Percentiles rank a stretch among this genome's conserved stretches.
Conservation (phyloP, 139 green algal species). For the Chlorella vulgaris region DNA sequence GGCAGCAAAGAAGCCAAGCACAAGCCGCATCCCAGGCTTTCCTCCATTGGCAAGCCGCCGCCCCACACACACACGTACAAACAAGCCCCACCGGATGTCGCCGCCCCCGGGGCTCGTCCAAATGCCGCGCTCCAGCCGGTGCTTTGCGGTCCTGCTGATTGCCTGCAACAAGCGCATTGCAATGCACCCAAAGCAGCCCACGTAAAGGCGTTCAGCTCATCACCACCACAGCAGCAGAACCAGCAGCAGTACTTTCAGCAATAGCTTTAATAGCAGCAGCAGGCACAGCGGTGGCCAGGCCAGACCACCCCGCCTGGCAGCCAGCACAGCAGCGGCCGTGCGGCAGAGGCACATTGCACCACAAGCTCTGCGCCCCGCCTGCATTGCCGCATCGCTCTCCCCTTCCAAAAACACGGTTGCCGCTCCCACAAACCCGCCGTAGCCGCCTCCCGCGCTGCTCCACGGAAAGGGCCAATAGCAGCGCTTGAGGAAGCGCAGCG, state of each 20-base stretch:
- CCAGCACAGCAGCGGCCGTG: background rate
- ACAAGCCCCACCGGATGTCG: slow-evolving; percentile 66
- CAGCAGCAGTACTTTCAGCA: background rate
- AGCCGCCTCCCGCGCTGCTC: slow-evolving; percentile 44
- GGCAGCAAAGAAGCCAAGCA: too few species aligned
- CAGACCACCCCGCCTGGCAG: background rate
- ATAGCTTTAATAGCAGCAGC: background rate
- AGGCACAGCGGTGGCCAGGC: background rate
- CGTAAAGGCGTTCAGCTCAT: background rate
- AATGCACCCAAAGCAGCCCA: background rate
- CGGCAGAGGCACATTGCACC: background rate
- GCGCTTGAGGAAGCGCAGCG: slow-evolving; percentile 81
- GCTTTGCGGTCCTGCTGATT: slow-evolving; percentile 60
- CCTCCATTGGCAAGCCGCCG: too few species aligned
- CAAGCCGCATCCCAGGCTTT: too few species aligned
- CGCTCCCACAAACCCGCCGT: slow-evolving; percentile 58
- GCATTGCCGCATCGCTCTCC: slow-evolving; percentile 13
- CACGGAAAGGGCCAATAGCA: slow-evolving; percentile 86
- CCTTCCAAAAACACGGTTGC: slow-evolving; percentile 39
- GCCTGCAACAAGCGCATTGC: slow-evolving; percentile 46
- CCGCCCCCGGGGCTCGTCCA: slow-evolving; percentile 75
- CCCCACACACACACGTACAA: too few species aligned
- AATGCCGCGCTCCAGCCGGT: slow-evolving; percentile 83
- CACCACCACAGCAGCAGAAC: background rate
- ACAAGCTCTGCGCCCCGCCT: slow-evolving; percentile 35